Conservation (phyloP, 495 filamentous ascomycete species). For the Hypomontagnella monticulosa region DNA sequence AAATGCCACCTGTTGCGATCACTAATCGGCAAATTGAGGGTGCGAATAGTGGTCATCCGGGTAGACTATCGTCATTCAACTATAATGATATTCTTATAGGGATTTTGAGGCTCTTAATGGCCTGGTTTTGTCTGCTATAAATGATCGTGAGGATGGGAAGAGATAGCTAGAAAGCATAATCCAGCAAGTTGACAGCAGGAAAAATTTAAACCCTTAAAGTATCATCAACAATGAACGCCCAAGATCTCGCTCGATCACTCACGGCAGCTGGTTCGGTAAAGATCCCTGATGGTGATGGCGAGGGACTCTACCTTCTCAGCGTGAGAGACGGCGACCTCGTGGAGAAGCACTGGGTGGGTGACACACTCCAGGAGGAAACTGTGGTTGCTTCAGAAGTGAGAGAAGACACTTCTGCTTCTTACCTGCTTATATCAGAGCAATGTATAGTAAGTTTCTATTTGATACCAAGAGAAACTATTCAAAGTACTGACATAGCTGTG, state of each 20-base stretch:
- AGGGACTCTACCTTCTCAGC: conserved; percentile 23
- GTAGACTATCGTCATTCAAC: conserved; percentile 3
- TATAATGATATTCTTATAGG: not conserved
- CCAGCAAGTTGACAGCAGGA: not conserved
- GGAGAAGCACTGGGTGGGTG: conserved; percentile 33
- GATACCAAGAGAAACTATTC: not conserved
- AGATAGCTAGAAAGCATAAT: not conserved
- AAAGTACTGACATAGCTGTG: conserved; percentile 1
- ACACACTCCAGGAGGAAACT: conserved; percentile 17
- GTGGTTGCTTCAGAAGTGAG: conserved; percentile 27
- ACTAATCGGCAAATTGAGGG: conserved; percentile 15
- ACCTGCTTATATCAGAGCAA: conserved; percentile 11
- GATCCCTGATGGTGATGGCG: conserved; percentile 7
- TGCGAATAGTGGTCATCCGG: conserved; percentile 26
- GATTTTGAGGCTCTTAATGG: not conserved
- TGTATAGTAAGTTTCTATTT: conserved; percentile 5
- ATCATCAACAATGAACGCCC: conserved; percentile 28
- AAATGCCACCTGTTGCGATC: conserved; percentile 1
- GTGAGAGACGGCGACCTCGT: conserved; percentile 32
- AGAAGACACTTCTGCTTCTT: conserved; percentile 31
- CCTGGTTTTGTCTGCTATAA: conserved; percentile 4
- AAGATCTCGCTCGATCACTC: conserved; percentile 35
- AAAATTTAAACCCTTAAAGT: not conserved
- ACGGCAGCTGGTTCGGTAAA: conserved; percentile 20
- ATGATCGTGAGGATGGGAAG: not conserved